Percentiles rank a stretch among this genome's conserved stretches.
These are phyloP conservation scores for Setaria italica DNA, from an alignment of 202 grass and related monocot genomes.

Conservation along the genomic window DNA sequence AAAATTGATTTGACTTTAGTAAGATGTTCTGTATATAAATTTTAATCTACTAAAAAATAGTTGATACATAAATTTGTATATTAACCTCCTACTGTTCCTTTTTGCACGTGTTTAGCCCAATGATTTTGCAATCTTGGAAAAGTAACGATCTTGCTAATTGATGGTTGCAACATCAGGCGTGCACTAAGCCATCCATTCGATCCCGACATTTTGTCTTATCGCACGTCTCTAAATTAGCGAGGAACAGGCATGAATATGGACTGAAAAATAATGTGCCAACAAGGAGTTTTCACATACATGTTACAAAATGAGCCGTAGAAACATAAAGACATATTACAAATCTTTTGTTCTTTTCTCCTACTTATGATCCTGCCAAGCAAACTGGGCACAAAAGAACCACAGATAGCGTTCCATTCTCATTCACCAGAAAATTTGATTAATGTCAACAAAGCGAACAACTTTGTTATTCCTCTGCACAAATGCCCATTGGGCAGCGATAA, in stretches of 20 bases:
- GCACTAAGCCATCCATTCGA: too few species aligned
- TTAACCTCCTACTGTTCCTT: too few species aligned
- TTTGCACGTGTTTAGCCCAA: background rate
- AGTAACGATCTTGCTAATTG: background rate
- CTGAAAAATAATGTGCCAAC: background rate
- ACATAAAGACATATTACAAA: too few species aligned
- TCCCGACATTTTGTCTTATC: background rate
- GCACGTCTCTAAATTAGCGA: too few species aligned
- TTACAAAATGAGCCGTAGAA: too few species aligned
- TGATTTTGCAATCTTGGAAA: background rate
- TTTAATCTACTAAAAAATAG: too few species aligned
- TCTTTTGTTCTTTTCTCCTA: too few species aligned
- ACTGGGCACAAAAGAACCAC: slow-evolving; percentile 24
- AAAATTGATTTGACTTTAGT: too few species aligned
- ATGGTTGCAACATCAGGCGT: background rate
- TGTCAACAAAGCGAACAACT: background rate
- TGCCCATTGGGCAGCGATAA: background rate
- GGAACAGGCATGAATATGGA: background rate
- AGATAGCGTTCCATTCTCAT: background rate
- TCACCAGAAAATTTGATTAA: background rate
- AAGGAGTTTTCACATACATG: background rate
- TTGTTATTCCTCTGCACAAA: background rate
- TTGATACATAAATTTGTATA: too few species aligned
- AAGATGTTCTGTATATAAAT: too few species aligned
- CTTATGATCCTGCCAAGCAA: background rate